Evolutionary conservation across 495 filamentous ascomycete genomes (phyloP).

Genomic region (Hypoxylon lenormandii): DNA sequence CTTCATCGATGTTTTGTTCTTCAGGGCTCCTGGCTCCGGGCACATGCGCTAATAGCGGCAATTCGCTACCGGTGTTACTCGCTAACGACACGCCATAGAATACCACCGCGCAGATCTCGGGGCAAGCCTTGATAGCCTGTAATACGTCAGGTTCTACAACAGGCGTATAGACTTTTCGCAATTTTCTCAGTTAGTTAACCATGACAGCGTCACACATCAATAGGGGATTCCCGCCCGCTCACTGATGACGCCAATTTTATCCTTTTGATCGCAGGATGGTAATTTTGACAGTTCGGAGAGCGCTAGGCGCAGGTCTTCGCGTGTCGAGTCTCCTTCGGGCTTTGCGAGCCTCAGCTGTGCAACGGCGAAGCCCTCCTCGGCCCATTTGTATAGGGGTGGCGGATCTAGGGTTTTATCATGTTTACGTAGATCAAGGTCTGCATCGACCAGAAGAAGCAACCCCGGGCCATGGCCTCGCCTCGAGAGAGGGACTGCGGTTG

Average conservation of each 20-base stretch:
- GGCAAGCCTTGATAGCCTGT: slow-evolving; percentile 21
- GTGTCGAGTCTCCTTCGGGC: slow-evolving; percentile 14
- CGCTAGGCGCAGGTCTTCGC: slow-evolving; percentile 33
- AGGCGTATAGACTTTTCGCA: slow-evolving; percentile 26
- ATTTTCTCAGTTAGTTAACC: neutral
- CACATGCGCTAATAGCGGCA: slow-evolving; percentile 43
- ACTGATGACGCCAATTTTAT: slow-evolving; percentile 55
- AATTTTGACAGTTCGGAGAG: slow-evolving; percentile 43
- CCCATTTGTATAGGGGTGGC: slow-evolving; percentile 67
- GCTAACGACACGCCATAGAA: slow-evolving; percentile 45
- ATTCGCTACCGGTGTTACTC: neutral
- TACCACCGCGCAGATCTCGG: slow-evolving; percentile 50
- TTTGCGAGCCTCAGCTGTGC: slow-evolving; percentile 51
- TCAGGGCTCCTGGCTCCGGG: slow-evolving; percentile 6
- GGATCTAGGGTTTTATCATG: slow-evolving; percentile 56
- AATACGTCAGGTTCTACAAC: neutral
- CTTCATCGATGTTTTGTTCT: neutral
- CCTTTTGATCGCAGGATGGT: slow-evolving; percentile 45
- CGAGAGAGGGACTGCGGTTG: slow-evolving; percentile 40
- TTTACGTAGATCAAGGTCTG: slow-evolving; percentile 28
- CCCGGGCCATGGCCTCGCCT: slow-evolving; percentile 47
- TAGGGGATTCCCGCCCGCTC: slow-evolving; percentile 18
- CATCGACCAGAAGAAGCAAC: slow-evolving; percentile 44
- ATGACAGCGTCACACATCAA: neutral
- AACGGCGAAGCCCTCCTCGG: slow-evolving; percentile 69